These are phyloP conservation scores for Punica granatum DNA, from an alignment of 345 rosid genomes.

Conservation along the genomic window DNA sequence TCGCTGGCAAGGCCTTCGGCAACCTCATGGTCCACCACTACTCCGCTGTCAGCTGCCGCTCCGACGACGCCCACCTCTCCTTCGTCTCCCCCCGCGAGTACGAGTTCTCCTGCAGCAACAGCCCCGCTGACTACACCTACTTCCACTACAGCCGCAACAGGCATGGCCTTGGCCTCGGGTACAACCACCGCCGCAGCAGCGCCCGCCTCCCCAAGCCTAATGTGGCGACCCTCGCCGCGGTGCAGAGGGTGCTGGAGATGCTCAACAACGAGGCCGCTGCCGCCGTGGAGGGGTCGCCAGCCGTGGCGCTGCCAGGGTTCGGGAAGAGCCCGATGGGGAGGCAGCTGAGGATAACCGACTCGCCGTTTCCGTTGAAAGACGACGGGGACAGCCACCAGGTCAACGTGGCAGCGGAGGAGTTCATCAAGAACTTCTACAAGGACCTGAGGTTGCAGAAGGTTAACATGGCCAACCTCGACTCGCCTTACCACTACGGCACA, in stretches of 20 bases:
- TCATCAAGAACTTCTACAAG: constrained; percentile 67
- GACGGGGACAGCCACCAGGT: constrained; percentile 45
- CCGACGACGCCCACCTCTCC: constrained; percentile 42
- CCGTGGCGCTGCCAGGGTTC: constrained; percentile 40
- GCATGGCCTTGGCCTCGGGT: constrained; percentile 21
- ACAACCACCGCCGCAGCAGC: constrained; percentile 25
- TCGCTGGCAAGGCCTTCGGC: constrained; percentile 49
- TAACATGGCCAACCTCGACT: constrained; percentile 29
- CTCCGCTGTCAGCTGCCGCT: constrained; percentile 61
- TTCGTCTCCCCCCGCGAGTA: constrained; percentile 64
- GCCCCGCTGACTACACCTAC: constrained; percentile 41
- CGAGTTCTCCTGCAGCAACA: constrained; percentile 97
- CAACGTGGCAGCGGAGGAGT: constrained; percentile 84
- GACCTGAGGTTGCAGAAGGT: constrained; percentile 49
- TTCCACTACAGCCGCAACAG: constrained; percentile 28
- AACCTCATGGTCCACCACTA: constrained; percentile 38
- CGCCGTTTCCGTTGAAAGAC: constrained; percentile 61
- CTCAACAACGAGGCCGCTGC: constrained; percentile 29
- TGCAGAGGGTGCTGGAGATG: constrained; percentile 68
- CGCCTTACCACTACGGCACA: constrained; percentile 36
- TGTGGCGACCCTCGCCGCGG: constrained; percentile 42
- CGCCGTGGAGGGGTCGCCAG: constrained; percentile 23
- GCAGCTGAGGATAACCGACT: constrained; percentile 63
- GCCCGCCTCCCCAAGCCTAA: constrained; percentile 25
- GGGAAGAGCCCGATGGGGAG: constrained; percentile 61